phyloP scores from a whole-genome alignment of 768 basidiomycete genomes.

The Lyophyllum shimeji region DNA sequence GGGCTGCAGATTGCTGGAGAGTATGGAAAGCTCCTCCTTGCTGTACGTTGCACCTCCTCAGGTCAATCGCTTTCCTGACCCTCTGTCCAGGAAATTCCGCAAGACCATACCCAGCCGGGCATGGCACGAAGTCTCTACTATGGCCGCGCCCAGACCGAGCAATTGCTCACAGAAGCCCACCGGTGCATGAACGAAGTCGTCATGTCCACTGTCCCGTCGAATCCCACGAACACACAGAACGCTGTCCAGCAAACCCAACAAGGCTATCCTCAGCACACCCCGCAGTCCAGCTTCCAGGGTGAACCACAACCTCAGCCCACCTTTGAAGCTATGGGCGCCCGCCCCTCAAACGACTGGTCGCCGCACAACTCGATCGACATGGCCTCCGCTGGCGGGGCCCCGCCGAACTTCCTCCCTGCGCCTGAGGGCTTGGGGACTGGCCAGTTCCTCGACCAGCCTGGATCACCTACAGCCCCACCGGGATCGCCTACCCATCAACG shows the following conservation, averaged over 20 bases:
- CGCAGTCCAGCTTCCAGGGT: constrained; percentile 1
- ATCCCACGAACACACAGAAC: background rate
- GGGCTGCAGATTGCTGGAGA: constrained; percentile 49
- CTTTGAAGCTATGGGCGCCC: constrained; percentile 8
- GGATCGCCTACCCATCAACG: constrained; percentile 12
- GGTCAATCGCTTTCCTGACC: background rate
- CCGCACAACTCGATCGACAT: constrained; percentile 1
- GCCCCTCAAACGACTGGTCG: constrained; percentile 12
- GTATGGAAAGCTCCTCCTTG: constrained; percentile 50
- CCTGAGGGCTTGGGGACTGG: constrained; percentile 27
- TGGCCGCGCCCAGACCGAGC: constrained; percentile 61
- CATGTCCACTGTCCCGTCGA: constrained; percentile 40
- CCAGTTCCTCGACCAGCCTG: constrained; percentile 26
- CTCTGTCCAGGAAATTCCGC: constrained; percentile 65
- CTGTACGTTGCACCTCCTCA: constrained; percentile 27
- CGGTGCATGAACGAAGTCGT: constrained; percentile 52
- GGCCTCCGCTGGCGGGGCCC: constrained; percentile 4
- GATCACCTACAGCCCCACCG: constrained; percentile 10
- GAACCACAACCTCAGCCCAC: constrained; percentile 6
- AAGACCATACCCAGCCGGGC: constrained; percentile 80
- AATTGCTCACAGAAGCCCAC: constrained; percentile 62
- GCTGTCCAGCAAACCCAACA: constrained; percentile 2
- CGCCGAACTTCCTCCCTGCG: constrained; percentile 24
- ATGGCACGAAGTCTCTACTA: constrained; percentile 71
- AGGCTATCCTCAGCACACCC: constrained; percentile 6